Base-by-base conservation (phyloP, 805 yeast species). In the Brettanomyces nanus region DNA sequence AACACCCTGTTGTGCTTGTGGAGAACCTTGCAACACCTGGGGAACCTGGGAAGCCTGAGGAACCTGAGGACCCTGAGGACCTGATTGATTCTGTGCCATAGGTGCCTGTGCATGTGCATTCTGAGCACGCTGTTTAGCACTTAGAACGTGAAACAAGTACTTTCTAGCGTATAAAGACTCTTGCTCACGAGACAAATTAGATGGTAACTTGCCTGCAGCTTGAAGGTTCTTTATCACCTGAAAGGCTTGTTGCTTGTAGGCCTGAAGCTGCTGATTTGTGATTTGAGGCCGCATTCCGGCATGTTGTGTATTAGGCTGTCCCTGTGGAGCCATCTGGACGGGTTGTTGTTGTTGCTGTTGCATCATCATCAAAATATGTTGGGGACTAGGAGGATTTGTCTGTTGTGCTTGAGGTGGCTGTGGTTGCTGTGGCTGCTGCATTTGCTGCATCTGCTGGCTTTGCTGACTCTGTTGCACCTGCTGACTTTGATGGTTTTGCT, bases 191-290 rank as follows among this genome's bases (percentile, higher is more conserved):
- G 62, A 49, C 23, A 62, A 38, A 18, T 49, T 51, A 9, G 52
- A 37, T 7, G 63, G 59, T 11, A 61, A 41, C 32, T 58, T 53
- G 26, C 62, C 62, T 6, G 56, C 39, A 3, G 56, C 53, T 41
- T 61, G 65, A 17, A 62, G 48, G 33, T 54, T 59, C 35, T 54
- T 54, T 18, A 61, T 57, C 35, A 57, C 56, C 35, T 54, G 58
- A 4, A 61, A 14, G 1, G 65, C 66, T 43, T 62, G 65, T 23
- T 48, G 49, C 45, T 52, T 59, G 37, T 54, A 58, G 35, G 45
- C 50, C 39, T 54, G 57, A 28, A 54, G 38, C 41, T 47, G 56
- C 40, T 51, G 59, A 28, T 38, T 41, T 2, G 54, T 45, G 32
- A 48, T 43, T 19, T 40, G 45, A 13, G 33, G 36, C 22, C 28